Evolutionary conservation across 352 stramenopile species (phyloP).

Genomic region (Albugo candida): DNA sequence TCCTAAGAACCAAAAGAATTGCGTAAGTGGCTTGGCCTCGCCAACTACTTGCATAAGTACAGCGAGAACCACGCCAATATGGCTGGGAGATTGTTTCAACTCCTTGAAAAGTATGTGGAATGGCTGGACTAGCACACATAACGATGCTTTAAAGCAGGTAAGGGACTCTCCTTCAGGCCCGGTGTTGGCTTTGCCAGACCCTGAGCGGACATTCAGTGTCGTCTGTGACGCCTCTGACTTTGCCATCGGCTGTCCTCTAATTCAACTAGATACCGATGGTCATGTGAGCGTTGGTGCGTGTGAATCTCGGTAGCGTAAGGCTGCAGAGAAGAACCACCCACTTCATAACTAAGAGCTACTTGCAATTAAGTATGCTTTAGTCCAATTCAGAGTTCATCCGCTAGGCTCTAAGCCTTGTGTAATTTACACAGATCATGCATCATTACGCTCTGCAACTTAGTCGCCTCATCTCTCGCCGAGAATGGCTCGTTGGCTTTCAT

Average conservation of each 20-base stretch:
- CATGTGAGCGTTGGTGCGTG: slow-evolving; percentile 9
- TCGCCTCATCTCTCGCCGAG: slow-evolving; percentile 8
- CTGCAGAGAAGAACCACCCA: too few relatives aligned
- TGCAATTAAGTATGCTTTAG: too few relatives aligned
- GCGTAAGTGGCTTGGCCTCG: slow-evolving; percentile 7
- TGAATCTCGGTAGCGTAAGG: slow-evolving; percentile 11
- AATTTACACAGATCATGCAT: too few relatives aligned
- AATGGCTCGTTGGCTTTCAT: slow-evolving; percentile 11
- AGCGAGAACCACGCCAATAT: too few relatives aligned
- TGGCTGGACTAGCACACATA: background rate
- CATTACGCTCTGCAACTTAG: slow-evolving; percentile 11
- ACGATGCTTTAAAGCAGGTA: slow-evolving; percentile 7
- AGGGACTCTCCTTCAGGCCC: slow-evolving; percentile 1
- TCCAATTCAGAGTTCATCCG: too few relatives aligned
- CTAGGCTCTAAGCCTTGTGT: too few relatives aligned
- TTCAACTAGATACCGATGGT: slow-evolving; percentile 1
- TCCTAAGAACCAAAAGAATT: background rate
- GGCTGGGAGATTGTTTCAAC: slow-evolving; percentile 1
- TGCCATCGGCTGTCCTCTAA: slow-evolving; percentile 3
- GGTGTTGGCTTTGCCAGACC: too few relatives aligned
- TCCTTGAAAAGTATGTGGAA: slow-evolving; percentile 8
- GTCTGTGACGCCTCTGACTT: too few relatives aligned
- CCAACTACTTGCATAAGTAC: slow-evolving; percentile 5
- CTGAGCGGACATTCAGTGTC: too few relatives aligned
- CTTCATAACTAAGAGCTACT: too few relatives aligned